Conservation (phyloP, 2,329 filamentous ascomycete genomes). For the Fusarium graminum region DNA sequence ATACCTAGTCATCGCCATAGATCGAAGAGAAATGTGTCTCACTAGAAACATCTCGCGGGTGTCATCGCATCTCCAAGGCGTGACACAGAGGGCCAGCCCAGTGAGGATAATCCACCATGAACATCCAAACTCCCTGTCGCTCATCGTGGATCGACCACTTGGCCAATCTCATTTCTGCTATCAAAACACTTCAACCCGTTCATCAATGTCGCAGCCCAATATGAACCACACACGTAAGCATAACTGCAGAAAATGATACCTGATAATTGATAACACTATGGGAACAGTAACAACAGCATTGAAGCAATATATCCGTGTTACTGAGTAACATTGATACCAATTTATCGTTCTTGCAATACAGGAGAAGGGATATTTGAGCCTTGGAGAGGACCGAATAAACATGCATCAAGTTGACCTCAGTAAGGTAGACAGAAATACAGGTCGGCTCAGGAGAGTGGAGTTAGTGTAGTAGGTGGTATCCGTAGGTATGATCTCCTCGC, state of each 20-base stretch:
- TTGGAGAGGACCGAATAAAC: too few species aligned
- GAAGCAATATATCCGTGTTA: background rate
- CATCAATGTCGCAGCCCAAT: slow-evolving; percentile 17
- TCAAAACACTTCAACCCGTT: slow-evolving; percentile 14
- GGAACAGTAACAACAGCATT: slow-evolving; percentile 4
- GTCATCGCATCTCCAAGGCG: slow-evolving; percentile 18
- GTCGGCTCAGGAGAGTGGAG: too few species aligned
- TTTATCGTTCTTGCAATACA: slow-evolving; percentile 1
- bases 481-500: too few species aligned
- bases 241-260: slow-evolving; percentile 9
- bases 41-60: slow-evolving; percentile 22
- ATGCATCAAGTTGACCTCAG: too few species aligned
- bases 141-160: slow-evolving; percentile 32
- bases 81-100: slow-evolving; percentile 22
- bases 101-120: slow-evolving; percentile 14
- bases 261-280: slow-evolving; percentile 8
- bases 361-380: background rate
- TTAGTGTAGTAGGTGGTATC: too few species aligned
- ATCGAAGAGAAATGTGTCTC: slow-evolving; percentile 21
- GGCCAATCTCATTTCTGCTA: slow-evolving; percentile 25
- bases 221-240: slow-evolving; percentile 8
- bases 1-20: background rate
- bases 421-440: too few species aligned
- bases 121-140: slow-evolving; percentile 18
- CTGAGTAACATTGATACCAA: background rate